Percentiles rank a stretch among this genome's conserved stretches.
These are phyloP conservation scores for Dactylonectria macrodidyma DNA, from an alignment of 2,329 filamentous ascomycete species.

Conservation along the genomic window DNA sequence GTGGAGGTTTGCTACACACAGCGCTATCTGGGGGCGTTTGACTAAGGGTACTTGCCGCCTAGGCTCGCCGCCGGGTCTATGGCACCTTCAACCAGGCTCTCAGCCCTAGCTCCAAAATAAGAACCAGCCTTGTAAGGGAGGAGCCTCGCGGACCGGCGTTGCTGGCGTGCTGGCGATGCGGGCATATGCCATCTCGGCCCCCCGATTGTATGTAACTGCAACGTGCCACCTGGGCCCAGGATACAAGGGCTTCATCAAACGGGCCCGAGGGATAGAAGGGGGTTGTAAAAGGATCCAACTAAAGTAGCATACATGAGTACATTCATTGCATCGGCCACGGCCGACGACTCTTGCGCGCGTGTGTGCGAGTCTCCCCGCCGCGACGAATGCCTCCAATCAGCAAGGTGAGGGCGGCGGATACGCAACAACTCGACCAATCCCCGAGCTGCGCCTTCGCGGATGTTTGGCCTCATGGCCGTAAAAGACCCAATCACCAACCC, in stretches of 20 bases:
- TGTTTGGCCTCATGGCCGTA: slow-evolving; percentile 11
- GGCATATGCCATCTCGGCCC: slow-evolving; percentile 13
- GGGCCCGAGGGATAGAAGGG: neutral
- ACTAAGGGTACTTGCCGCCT: slow-evolving; percentile 3
- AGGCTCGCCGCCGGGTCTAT: slow-evolving; percentile 17
- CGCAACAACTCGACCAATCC: slow-evolving; percentile 17
- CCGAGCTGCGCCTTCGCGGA: slow-evolving; percentile 10
- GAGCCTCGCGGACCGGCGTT: no score
- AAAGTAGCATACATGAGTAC: slow-evolving; percentile 1
- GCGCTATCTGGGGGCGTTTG: slow-evolving; percentile 9
- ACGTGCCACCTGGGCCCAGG: slow-evolving; percentile 28
- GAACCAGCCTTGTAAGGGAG: slow-evolving; percentile 1
- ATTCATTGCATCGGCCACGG: slow-evolving; percentile 15
- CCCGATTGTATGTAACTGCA: slow-evolving; percentile 27
- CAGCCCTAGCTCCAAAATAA: slow-evolving; percentile 19
- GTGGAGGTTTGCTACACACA: slow-evolving; percentile 19
- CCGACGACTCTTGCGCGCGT: slow-evolving; percentile 15
- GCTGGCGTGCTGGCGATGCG: slow-evolving; percentile 11
- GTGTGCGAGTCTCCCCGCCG: slow-evolving; percentile 14
- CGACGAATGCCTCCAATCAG: slow-evolving; percentile 3
- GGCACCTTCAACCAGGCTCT: slow-evolving; percentile 24
- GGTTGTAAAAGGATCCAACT: neutral
- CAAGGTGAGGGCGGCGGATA: slow-evolving; percentile 5
- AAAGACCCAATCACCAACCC: slow-evolving; percentile 9
- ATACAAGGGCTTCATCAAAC: slow-evolving; percentile 17